Base-by-base conservation (phyloP, 83 land plant genomes). In the Diphasiastrum complanatum region DNA sequence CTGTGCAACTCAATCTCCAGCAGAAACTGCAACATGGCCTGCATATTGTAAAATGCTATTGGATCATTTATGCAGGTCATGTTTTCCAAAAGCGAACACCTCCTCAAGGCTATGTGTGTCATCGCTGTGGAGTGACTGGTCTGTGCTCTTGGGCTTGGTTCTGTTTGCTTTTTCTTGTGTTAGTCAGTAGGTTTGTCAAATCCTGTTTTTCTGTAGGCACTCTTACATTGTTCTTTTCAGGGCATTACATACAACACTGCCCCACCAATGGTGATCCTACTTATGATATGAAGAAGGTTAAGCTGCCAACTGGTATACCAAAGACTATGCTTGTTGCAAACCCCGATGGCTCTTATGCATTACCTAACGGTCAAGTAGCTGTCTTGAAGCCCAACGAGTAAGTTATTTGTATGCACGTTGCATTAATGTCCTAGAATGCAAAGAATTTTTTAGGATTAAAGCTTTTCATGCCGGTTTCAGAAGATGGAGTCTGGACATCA, bases 281-380 rank as follows among this genome's bases (percentile, higher is more conserved):
- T 36, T 90, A 65, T 70, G 89, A 90, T 53, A 68, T 90, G 1
- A 86, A 75, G 63, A 83, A 75, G 61, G 81, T 82, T 45, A 90
- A 84, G 65, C 93, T 84, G 5, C 97, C 97, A 19, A 90, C 97
- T 65, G 93, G 97, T 14, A 90, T 90, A 51, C 97, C 97, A 40
- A 90, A 81, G 64, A 89, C 97, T 5, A 90, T 90, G 97, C 73
- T 90, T 40, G 90, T 90, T 69, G 84, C 86, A 3, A 86, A 78
- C 51, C 86, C 93, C 14, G 93, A 90, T 66, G 97, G 97, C 23
- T 86, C 97, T 16, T 90, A 90, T 79, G 92, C 93, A 5, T 41
- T 90, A 69, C 97, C 97, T 33, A 86, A 81, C 74, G 97, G 97
- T 14, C 82, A 80, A 10, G 83, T 78, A 52, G 97, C 86, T 48